phyloP scores from a whole-genome alignment of 805 yeast species.

The Hermanozyma aechmeae region DNA sequence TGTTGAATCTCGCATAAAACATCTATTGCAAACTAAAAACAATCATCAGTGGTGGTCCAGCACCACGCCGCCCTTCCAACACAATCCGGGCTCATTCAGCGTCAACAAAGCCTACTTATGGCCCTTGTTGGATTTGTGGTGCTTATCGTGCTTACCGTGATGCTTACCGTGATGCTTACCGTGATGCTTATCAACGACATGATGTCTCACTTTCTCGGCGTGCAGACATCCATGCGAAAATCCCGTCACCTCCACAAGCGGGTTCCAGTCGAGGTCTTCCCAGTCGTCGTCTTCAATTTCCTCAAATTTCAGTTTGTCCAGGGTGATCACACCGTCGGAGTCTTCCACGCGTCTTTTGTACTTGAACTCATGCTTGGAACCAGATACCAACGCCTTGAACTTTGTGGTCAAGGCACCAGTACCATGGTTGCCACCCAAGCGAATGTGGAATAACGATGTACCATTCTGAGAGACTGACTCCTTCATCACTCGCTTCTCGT shows the following conservation, averaged over 20 bases:
- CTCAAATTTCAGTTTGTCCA: constrained; percentile 3
- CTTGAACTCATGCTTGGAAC: constrained; percentile 5
- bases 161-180: not conserved
- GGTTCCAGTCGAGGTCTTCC: constrained; percentile 7
- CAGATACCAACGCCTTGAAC: constrained; percentile 14
- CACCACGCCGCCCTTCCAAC: no score
- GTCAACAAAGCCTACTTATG: no score
- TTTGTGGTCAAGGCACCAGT: constrained; percentile 27
- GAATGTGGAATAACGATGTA: constrained; percentile 30
- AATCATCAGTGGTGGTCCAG: no score
- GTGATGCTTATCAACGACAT: constrained; percentile 1
- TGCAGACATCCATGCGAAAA: constrained; percentile 5
- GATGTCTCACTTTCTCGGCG: constrained; percentile 2
- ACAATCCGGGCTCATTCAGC: no score
- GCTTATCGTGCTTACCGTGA: not conserved
- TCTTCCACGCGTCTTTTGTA: constrained; percentile 27
- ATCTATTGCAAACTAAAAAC: no score
- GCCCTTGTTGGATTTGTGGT: no score
- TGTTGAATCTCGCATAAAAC: no score
- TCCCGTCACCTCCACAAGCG: constrained; percentile 3
- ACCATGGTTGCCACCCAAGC: constrained; percentile 40
- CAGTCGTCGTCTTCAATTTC: constrained; percentile 3
- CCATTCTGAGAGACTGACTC: constrained; percentile 32
- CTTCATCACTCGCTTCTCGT: constrained; percentile 10
- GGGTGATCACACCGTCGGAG: constrained; percentile 19